Conservation (phyloP, 306 rosid genomes). For the Rosa persica region DNA sequence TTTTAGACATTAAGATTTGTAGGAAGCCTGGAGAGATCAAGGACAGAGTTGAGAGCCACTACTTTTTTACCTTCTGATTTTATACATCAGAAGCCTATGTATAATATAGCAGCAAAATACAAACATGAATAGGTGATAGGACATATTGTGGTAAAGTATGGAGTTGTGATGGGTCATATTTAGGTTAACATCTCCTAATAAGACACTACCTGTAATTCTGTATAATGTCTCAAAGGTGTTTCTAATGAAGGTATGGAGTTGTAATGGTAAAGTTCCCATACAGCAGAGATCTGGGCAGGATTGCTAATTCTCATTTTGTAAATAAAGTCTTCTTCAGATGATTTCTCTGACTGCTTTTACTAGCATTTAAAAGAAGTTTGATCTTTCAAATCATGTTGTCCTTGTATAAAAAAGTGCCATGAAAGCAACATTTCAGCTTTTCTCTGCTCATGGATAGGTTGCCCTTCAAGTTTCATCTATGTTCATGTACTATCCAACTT, state of each 20-base stretch:
- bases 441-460: neutral
- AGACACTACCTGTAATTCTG: neutral
- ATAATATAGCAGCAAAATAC: neutral
- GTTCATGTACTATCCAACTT: neutral
- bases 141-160: neutral
- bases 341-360: neutral
- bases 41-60: neutral
- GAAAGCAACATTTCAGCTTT: conserved; percentile 8
- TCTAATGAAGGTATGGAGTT: neutral
- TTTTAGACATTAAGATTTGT: neutral
- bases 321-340: neutral
- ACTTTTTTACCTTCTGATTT: neutral
- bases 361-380: neutral
- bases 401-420: neutral
- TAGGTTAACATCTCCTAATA: neutral
- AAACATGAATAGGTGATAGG: neutral
- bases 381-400: neutral
- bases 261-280: neutral
- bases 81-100: neutral
- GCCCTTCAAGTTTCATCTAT: conserved; percentile 4
- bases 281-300: neutral
- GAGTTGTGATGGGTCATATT: neutral
- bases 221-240: neutral
- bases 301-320: neutral
- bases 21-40: neutral